These are phyloP conservation scores for Cetradonia linearis DNA, from an alignment of 495 filamentous ascomycete genomes.

Conservation along the genomic window DNA sequence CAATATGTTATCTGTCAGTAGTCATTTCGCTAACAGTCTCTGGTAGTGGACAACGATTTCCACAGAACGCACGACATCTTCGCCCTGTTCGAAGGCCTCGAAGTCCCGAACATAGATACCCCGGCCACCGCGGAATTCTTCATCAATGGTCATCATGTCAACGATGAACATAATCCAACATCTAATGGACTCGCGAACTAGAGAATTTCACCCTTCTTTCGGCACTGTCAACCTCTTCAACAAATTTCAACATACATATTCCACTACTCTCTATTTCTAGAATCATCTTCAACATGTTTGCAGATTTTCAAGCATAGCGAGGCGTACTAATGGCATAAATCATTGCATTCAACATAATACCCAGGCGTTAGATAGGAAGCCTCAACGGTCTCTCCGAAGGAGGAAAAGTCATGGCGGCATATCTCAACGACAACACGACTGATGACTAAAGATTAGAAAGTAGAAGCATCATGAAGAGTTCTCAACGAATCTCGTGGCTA, in stretches of 20 bases:
- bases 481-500: slow-evolving; percentile 17
- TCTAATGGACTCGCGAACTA: not conserved
- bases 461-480: not conserved
- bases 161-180: not conserved
- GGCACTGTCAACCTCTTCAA: not conserved
- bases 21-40: slow-evolving; percentile 22
- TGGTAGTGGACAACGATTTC: slow-evolving; percentile 90
- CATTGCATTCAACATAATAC: slow-evolving; percentile 21
- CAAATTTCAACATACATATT: not conserved
- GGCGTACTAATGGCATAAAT: slow-evolving; percentile 6
- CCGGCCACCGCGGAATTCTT: slow-evolving; percentile 25
- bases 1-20: not conserved
- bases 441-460: not conserved
- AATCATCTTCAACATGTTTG: not conserved
- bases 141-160: slow-evolving; percentile 16
- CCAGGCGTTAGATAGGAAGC: slow-evolving; percentile 8
- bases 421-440: slow-evolving; percentile 20
- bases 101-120: slow-evolving; percentile 52
- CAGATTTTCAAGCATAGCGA: slow-evolving; percentile 13
- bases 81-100: slow-evolving; percentile 70
- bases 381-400: not conserved
- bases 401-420: slow-evolving; percentile 12
- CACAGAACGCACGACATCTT: slow-evolving; percentile 68
- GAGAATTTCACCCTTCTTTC: not conserved
- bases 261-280: not conserved